phyloP scores from a whole-genome alignment of 495 filamentous ascomycete genomes.

The Trichoderma asperelloides region DNA sequence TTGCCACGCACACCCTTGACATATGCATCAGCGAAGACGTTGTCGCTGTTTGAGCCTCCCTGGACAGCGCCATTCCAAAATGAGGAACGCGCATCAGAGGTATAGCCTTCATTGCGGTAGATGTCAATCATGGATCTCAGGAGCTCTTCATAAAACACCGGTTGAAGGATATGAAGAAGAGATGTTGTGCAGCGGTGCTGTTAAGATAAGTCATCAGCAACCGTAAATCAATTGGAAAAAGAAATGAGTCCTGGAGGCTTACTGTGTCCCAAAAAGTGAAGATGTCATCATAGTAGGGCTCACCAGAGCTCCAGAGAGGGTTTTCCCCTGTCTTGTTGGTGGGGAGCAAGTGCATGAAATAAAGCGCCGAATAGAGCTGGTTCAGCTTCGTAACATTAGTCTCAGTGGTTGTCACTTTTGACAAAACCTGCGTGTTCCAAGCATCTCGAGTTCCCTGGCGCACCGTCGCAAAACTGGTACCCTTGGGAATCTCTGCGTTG shows the following conservation, averaged over 20 bases:
- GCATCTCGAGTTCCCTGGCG: constrained; percentile 36
- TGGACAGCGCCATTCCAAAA: constrained; percentile 66
- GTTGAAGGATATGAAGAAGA: constrained; percentile 58
- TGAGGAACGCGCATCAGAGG: constrained; percentile 56
- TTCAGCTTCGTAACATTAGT: constrained; percentile 46
- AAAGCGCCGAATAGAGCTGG: constrained; percentile 57
- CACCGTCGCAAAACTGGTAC: constrained; percentile 36
- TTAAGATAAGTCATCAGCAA: not conserved
- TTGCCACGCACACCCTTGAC: constrained; percentile 56
- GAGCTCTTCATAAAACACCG: constrained; percentile 52
- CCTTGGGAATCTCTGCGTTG: constrained; percentile 47
- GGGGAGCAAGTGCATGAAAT: constrained; percentile 61
- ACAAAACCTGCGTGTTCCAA: constrained; percentile 56
- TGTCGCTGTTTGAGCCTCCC: constrained; percentile 67
- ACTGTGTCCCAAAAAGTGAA: constrained; percentile 49
- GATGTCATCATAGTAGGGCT: constrained; percentile 57
- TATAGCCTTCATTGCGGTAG: constrained; percentile 56
- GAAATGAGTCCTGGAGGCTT: constrained; percentile 2
- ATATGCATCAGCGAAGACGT: constrained; percentile 65
- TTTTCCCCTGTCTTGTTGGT: constrained; percentile 68
- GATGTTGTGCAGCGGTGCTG: constrained; percentile 54
- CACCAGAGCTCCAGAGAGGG: constrained; percentile 52
- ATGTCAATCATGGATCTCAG: constrained; percentile 65
- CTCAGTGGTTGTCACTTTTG: constrained; percentile 51
- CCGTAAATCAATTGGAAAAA: not conserved